Evolutionary conservation across 306 rosid genomes (phyloP).

Genomic region (Acacia melanoxylon): DNA sequence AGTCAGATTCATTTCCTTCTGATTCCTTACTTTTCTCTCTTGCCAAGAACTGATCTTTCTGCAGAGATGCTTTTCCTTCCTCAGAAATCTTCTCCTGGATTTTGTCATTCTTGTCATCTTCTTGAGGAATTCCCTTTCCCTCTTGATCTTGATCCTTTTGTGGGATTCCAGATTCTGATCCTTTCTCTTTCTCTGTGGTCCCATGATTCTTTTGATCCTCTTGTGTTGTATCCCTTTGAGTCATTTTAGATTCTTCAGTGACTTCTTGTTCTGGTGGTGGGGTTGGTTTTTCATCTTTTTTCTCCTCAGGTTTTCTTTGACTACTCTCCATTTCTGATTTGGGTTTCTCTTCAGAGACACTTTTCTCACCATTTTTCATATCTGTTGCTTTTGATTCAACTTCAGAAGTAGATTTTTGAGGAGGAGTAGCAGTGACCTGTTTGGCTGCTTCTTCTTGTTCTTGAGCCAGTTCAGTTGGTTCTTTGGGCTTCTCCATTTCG

Average conservation of each 20-base stretch:
- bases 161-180: background rate
- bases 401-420: too few species aligned
- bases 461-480: too few species aligned
- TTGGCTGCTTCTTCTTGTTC: too few species aligned
- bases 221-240: conserved; percentile 3
- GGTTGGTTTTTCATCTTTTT: background rate
- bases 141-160: background rate
- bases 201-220: background rate
- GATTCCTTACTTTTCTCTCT: conserved; percentile 9
- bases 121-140: background rate
- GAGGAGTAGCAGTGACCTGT: too few species aligned
- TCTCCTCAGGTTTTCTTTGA: background rate
- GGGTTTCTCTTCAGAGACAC: background rate
- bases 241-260: background rate
- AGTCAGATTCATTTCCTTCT: conserved; percentile 16
- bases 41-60: background rate
- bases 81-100: background rate
- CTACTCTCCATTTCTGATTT: conserved; percentile 23
- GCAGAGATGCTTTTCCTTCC: background rate
- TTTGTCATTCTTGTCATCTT: background rate
- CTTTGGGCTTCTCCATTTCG: background rate
- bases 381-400: too few species aligned
- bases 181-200: background rate
- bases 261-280: conserved; percentile 14
- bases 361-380: background rate